A percentile compares a stretch with the other conserved stretches of the same genome.
Conservation (phyloP, 2,329 filamentous ascomycete genomes). For the Stromatinia cepivora region DNA sequence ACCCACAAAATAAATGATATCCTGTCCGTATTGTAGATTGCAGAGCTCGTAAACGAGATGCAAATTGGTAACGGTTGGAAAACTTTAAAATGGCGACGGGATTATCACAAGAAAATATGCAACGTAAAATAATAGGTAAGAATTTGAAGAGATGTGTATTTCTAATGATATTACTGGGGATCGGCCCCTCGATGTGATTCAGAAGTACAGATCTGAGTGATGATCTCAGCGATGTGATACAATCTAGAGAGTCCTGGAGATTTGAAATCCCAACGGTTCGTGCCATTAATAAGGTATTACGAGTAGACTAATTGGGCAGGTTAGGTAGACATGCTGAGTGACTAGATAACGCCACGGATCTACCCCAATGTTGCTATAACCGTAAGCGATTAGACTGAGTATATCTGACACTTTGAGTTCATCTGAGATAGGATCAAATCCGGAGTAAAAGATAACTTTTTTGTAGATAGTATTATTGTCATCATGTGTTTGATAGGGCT, state of each 20-base stretch:
- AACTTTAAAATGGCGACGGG: conserved; percentile 6
- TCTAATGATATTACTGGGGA: background rate
- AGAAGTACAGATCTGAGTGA: conserved; percentile 15
- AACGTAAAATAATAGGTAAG: background rate
- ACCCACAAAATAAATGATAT: background rate
- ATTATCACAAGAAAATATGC: background rate
- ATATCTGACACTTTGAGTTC: background rate
- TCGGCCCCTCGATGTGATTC: background rate
- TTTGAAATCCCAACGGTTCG: conserved; percentile 7
- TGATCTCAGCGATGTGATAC: conserved; percentile 16
- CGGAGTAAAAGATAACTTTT: background rate
- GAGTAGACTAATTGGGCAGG: background rate
- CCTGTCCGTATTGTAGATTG: background rate
- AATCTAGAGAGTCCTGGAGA: background rate
- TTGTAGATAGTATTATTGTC: background rate
- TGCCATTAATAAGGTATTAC: conserved; percentile 5
- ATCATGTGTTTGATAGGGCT: background rate
- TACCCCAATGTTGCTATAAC: background rate
- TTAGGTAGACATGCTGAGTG: conserved; percentile 11
- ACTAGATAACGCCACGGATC: background rate
- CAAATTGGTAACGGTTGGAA: background rate
- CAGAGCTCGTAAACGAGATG: background rate
- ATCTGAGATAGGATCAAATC: background rate
- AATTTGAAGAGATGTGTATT: background rate
- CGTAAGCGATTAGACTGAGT: background rate